phyloP scores from a whole-genome alignment of 2,329 filamentous ascomycete genomes.

The Phoma sp. region DNA sequence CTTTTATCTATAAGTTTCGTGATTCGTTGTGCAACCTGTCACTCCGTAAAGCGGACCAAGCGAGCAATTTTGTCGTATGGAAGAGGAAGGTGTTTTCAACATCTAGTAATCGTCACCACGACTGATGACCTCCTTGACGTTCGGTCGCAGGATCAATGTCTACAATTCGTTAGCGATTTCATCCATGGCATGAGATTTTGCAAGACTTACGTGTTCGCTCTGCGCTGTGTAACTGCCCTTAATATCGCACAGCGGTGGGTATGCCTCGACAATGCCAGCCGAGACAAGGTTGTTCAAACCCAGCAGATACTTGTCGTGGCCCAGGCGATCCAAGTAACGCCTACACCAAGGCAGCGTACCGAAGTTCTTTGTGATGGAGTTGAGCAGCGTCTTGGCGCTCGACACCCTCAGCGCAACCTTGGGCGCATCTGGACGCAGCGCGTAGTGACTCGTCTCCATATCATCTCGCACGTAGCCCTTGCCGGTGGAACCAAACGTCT shows the following conservation, averaged over 20 bases:
- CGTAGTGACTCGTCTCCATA: slow-evolving; percentile 88
- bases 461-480: slow-evolving; percentile 88
- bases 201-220: slow-evolving; percentile 82
- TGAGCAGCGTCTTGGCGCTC: slow-evolving; percentile 85
- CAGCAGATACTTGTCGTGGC: slow-evolving; percentile 91
- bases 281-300: slow-evolving; percentile 87
- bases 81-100: no score
- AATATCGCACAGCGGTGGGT: slow-evolving; percentile 87
- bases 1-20: slow-evolving; percentile 7
- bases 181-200: no score
- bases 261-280: slow-evolving; percentile 85
- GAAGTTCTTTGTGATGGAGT: slow-evolving; percentile 95
- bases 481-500: slow-evolving; percentile 94
- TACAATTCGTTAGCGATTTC: slow-evolving; percentile 24
- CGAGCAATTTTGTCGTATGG: background rate
- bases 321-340: slow-evolving; percentile 89
- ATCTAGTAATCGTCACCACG: slow-evolving; percentile 87
- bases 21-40: slow-evolving; percentile 6
- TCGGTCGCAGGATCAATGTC: slow-evolving; percentile 49
- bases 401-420: slow-evolving; percentile 79
- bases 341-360: slow-evolving; percentile 90
- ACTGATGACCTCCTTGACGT: slow-evolving; percentile 85
- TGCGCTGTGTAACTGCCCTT: slow-evolving; percentile 96
- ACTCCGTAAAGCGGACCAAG: background rate
- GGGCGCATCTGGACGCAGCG: slow-evolving; percentile 73